Conservation (phyloP, 2,329 filamentous ascomycete species). For the Phoma sp. region DNA sequence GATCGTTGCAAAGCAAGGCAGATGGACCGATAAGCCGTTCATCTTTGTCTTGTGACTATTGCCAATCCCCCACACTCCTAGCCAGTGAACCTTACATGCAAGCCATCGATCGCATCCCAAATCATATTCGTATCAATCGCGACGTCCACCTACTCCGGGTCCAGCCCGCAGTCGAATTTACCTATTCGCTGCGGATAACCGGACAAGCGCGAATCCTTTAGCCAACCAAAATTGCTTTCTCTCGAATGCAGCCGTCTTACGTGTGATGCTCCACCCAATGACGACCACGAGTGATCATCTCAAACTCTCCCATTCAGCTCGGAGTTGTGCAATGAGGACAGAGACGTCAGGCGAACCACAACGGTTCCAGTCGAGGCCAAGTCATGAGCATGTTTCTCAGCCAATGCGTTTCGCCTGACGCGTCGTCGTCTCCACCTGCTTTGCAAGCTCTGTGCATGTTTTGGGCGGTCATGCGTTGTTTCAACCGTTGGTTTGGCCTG, state of each 20-base stretch:
- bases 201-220: slow-evolving; percentile 1
- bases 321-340: not conserved
- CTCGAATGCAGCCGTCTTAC: slow-evolving; percentile 11
- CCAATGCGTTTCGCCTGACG: slow-evolving; percentile 7
- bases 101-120: slow-evolving; percentile 15
- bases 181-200: slow-evolving; percentile 8
- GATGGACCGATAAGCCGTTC: slow-evolving; percentile 16
- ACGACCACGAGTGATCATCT: slow-evolving; percentile 10
- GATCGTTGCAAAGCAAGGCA: slow-evolving; percentile 10
- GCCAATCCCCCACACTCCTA: slow-evolving; percentile 16
- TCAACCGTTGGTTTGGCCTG: slow-evolving; percentile 13
- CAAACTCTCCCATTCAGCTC: slow-evolving; percentile 8
- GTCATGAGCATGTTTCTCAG: slow-evolving; percentile 1
- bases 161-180: slow-evolving; percentile 2
- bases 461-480: slow-evolving; percentile 15
- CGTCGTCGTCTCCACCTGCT: slow-evolving; percentile 7
- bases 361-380: not conserved
- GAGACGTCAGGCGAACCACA: slow-evolving; percentile 2
- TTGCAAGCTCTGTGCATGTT: slow-evolving; percentile 9
- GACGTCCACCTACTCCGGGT: slow-evolving; percentile 1
- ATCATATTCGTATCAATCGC: slow-evolving; percentile 8
- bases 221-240: slow-evolving; percentile 3
- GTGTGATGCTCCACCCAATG: slow-evolving; percentile 21
- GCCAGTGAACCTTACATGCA: slow-evolving; percentile 12
- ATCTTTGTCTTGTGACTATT: slow-evolving; percentile 13